A percentile compares a stretch with the other conserved stretches of the same genome.
Evolutionary conservation across 2,329 filamentous ascomycete species (phyloP).

Genomic region (Colletotrichum euphorbiae): DNA sequence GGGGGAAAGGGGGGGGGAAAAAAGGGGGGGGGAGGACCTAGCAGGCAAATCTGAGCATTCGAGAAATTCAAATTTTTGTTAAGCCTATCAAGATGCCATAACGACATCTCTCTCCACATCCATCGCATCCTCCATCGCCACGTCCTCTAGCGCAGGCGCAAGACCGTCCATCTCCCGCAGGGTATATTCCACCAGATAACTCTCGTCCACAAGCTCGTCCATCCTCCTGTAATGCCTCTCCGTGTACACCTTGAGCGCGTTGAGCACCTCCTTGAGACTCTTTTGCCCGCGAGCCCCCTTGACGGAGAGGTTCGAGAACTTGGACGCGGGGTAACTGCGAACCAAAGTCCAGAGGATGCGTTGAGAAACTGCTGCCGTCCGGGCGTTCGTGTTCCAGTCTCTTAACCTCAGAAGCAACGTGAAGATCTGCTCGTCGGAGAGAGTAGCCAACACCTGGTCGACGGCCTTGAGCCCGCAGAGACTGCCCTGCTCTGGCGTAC

Average conservation of each 20-base stretch:
- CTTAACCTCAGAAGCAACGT: conserved; percentile 82
- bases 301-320: conserved; percentile 77
- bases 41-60: background rate
- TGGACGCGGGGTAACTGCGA: conserved; percentile 81
- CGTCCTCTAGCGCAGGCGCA: conserved; percentile 56
- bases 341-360: conserved; percentile 84
- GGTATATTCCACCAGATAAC: conserved; percentile 93
- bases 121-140: conserved; percentile 50
- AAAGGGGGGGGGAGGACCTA: no score
- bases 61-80: background rate
- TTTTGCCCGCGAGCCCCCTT: conserved; percentile 68
- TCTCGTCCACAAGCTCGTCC: conserved; percentile 93
- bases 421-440: conserved; percentile 89
- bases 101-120: conserved; percentile 56
- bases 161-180: conserved; percentile 90
- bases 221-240: conserved; percentile 92
- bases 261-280: conserved; percentile 84
- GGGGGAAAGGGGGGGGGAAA: no score
- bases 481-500: conserved; percentile 70
- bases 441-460: conserved; percentile 82
- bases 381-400: conserved; percentile 98
- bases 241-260: conserved; percentile 90
- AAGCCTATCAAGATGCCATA: conserved; percentile 47
- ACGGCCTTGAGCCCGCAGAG: conserved; percentile 76
- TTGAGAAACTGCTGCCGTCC: conserved; percentile 87